Conservation (phyloP, 257 asterid genomes). For the Eucommia ulmoides region DNA sequence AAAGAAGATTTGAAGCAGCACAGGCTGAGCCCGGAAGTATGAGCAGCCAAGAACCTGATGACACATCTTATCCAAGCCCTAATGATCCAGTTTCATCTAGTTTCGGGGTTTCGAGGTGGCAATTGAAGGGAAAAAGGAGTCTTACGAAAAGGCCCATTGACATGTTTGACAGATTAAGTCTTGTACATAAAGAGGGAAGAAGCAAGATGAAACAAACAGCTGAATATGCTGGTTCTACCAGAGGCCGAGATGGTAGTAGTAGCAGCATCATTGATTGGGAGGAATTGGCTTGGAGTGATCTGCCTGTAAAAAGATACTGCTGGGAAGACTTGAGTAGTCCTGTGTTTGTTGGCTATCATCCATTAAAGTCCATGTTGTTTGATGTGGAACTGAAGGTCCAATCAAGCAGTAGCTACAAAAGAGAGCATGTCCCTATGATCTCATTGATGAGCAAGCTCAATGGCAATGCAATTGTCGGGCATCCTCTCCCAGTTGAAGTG, state of each 20-base stretch:
- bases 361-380: slow-evolving; percentile 27
- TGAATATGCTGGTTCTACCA: slow-evolving; percentile 36
- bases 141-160: slow-evolving; percentile 41
- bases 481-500: slow-evolving; percentile 73
- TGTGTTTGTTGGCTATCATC: slow-evolving; percentile 23
- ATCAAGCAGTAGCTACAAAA: slow-evolving; percentile 61
- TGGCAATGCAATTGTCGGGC: slow-evolving; percentile 88
- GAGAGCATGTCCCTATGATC: slow-evolving; percentile 69
- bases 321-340: slow-evolving; percentile 33
- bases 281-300: slow-evolving; percentile 35
- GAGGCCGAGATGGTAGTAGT: slow-evolving; percentile 22
- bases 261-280: slow-evolving; percentile 25
- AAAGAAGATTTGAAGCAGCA: slow-evolving; percentile 29
- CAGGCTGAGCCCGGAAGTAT: slow-evolving; percentile 61
- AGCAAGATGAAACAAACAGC: slow-evolving; percentile 22
- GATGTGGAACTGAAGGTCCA: slow-evolving; percentile 82
- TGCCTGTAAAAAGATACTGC: slow-evolving; percentile 44
- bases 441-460: slow-evolving; percentile 73
- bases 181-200: too few species aligned
- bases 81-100: slow-evolving; percentile 26
- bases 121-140: slow-evolving; percentile 70
- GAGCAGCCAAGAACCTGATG: slow-evolving; percentile 66
- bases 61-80: slow-evolving; percentile 31
- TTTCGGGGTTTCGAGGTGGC: slow-evolving; percentile 63
- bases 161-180: slow-evolving; percentile 37